A percentile compares a stretch with the other conserved stretches of the same genome.
phyloP scores from a whole-genome alignment of 1,139 yeast genomes.

The Hansenula sp. region DNA sequence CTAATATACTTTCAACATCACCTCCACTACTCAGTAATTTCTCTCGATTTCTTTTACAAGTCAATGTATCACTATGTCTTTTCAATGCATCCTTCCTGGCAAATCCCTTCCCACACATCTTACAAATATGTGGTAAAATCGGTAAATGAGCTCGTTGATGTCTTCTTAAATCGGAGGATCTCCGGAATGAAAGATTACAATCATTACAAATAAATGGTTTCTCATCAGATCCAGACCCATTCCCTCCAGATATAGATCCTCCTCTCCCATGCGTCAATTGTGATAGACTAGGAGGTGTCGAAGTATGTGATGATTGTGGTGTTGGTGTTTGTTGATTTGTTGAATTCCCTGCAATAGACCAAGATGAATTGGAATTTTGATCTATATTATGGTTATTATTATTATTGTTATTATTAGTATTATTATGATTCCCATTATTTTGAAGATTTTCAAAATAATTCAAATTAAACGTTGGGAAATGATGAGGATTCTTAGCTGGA shows the following conservation, averaged over 20 bases:
- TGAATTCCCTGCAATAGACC: neutral
- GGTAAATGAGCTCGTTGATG: slow-evolving; percentile 59
- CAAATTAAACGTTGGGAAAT: slow-evolving; percentile 22
- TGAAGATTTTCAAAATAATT: slow-evolving; percentile 17
- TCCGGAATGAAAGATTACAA: slow-evolving; percentile 54
- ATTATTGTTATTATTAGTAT: neutral
- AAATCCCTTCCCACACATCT: slow-evolving; percentile 74
- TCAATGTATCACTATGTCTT: slow-evolving; percentile 66
- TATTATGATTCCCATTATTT: neutral
- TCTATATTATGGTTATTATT: neutral
- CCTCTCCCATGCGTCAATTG: too few species aligned
- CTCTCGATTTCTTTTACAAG: slow-evolving; percentile 68
- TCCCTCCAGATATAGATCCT: slow-evolving; percentile 1
- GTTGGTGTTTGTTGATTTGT: neutral
- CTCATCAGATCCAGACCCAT: slow-evolving; percentile 8
- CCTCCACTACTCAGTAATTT: slow-evolving; percentile 31
- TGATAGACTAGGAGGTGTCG: slow-evolving; percentile 1
- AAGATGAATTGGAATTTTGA: neutral
- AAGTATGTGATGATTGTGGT: slow-evolving; percentile 2
- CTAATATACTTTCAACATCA: slow-evolving; percentile 17
- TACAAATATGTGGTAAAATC: slow-evolving; percentile 59
- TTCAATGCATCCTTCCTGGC: slow-evolving; percentile 79
- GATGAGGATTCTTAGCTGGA: slow-evolving; percentile 11
- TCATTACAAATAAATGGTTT: slow-evolving; percentile 25
- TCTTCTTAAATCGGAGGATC: slow-evolving; percentile 62